phyloP scores from a whole-genome alignment of 2,329 filamentous ascomycete species.

The Capronia epimyces region DNA sequence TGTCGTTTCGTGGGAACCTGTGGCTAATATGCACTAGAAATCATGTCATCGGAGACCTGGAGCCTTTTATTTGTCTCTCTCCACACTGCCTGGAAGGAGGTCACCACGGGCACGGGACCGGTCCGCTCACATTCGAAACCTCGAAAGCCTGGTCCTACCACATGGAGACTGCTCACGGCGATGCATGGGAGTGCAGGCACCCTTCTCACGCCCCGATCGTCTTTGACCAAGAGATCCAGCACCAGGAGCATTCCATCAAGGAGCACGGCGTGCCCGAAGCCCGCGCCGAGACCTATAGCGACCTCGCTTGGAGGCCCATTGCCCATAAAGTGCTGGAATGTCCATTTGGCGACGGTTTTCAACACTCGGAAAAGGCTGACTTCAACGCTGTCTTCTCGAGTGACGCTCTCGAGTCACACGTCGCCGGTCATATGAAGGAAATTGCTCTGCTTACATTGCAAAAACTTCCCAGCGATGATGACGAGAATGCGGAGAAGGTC shows the following conservation, averaged over 20 bases:
- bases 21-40: constrained; percentile 3
- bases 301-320: background rate
- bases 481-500: constrained; percentile 26
- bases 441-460: constrained; percentile 33
- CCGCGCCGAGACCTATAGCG: background rate
- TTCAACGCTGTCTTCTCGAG: constrained; percentile 1
- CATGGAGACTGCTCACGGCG: constrained; percentile 4
- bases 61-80: constrained; percentile 4
- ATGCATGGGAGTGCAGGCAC: constrained; percentile 3
- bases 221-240: constrained; percentile 2
- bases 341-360: constrained; percentile 4
- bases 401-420: constrained; percentile 22
- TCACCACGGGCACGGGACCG: constrained; percentile 2
- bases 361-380: background rate
- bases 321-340: constrained; percentile 4
- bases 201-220: constrained; percentile 4
- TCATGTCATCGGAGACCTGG: constrained; percentile 2
- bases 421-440: constrained; percentile 33
- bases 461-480: constrained; percentile 31
- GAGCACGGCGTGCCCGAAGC: constrained; percentile 3
- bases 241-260: constrained; percentile 2
- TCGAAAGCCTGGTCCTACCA: constrained; percentile 3
- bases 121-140: constrained; percentile 4
- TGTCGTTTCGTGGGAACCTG: background rate
- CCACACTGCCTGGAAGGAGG: constrained; percentile 3